Evolutionary conservation across 345 rosid genomes (phyloP).

Genomic region (Kandelia obovata): DNA sequence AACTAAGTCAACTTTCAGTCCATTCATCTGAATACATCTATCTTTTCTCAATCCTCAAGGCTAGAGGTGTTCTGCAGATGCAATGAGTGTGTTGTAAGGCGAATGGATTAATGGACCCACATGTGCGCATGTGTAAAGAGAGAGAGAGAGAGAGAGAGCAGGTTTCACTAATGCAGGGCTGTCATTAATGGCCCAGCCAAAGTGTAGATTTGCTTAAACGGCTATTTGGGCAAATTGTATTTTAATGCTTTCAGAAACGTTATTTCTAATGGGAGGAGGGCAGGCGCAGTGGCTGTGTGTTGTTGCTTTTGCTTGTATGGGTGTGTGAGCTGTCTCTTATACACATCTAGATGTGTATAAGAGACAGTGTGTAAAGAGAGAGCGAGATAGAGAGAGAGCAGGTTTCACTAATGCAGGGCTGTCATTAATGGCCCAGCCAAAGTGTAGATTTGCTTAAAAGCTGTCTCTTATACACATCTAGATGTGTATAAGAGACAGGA

Average conservation of each 20-base stretch:
- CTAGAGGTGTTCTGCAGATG: constrained; percentile 28
- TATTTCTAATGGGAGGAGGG: constrained; percentile 1
- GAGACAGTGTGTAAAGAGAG: no score
- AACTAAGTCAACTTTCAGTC: no score
- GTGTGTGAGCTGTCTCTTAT: no score
- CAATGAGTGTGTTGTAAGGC: constrained; percentile 63
- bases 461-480: no score
- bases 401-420: no score
- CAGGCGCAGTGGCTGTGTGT: neutral
- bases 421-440: no score
- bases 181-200: constrained; percentile 24
- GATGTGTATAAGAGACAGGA: constrained; percentile 23
- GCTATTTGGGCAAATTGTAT: constrained; percentile 20
- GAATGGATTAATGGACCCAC: constrained; percentile 57
- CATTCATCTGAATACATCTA: no score
- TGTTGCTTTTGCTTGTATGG: constrained; percentile 29
- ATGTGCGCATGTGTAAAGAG: constrained; percentile 31
- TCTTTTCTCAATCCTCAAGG: no score
- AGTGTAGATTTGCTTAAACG: constrained; percentile 29
- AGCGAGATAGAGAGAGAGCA: no score
- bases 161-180: constrained; percentile 11
- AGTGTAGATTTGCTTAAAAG: no score
- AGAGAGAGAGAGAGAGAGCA: neutral
- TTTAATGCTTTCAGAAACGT: constrained; percentile 22
- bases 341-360: no score